Base-by-base conservation (phyloP, 352 stramenopile species). In the Pythium rishiriense region DNA sequence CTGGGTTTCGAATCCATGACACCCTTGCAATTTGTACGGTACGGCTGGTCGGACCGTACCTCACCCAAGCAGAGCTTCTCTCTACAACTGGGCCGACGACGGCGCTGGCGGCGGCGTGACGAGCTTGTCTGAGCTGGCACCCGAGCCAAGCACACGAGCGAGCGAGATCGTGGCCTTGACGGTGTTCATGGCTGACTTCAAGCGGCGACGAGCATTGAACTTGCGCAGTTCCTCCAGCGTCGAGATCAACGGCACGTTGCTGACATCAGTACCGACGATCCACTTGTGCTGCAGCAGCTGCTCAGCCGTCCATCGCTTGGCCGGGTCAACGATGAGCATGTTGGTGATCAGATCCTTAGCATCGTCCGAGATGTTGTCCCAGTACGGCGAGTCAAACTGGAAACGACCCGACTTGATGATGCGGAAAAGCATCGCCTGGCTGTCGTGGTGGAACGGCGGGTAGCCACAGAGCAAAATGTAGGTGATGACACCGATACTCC, bases 351-450 rank as follows among this genome's bases (percentile, higher is more conserved):
- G 75, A 54, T 98, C 93, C 73, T 98, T 98, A 47, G 92, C 96
- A 51, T 97, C 81, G 47, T 95, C 90, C 31, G 87, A 97, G 15
- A 98, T 87, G 64, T 96, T 81, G 69, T 94, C 86, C 94, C 94
- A 98, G 75, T 98, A 98, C 19, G 97, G 93, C n/a, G 91, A 89
- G 63, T 98, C 93, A 62, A 98, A 98, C 78, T 98, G 78, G 73
- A 97, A 98, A 7, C 62, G 61, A 54, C 85, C 85, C 3, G 75
- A 55, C 66, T 88, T 87, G 69, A 96, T 91, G 24, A 85, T 75
- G 31, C 76, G 64, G 70, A 94, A 93, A n/a, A 96, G 79, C 66
- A 90, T 75, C 6, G 75, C 68, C 62, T 98, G 93, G 76, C 97
- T 98, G 64, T 98, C 84, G 69, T 97, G 74, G 66, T 97, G 81